These are phyloP conservation scores for Candida insectorum DNA, from an alignment of 805 yeast species.

Conservation along the genomic window DNA sequence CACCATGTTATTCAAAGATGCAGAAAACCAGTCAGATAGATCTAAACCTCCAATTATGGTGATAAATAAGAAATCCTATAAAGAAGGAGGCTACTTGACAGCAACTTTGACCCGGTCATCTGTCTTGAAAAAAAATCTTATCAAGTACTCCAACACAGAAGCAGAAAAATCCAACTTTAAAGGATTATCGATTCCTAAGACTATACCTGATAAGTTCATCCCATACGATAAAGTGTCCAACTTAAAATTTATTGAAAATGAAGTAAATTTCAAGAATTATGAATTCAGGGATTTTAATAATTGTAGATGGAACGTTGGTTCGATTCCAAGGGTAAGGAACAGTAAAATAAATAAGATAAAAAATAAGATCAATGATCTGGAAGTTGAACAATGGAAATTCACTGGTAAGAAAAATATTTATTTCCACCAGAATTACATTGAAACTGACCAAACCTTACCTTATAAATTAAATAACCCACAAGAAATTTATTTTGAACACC, in stretches of 20 bases:
- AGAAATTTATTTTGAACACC: conserved; percentile 24
- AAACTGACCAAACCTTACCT: conserved; percentile 9
- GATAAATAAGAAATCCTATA: conserved; percentile 20
- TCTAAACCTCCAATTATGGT: conserved; percentile 24
- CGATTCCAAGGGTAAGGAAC: conserved; percentile 40
- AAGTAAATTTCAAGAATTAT: conserved; percentile 21
- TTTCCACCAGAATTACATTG: conserved; percentile 32
- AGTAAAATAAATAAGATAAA: conserved; percentile 23
- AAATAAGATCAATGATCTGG: conserved; percentile 14
- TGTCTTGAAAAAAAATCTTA: conserved; percentile 9
- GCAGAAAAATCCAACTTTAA: conserved; percentile 13
- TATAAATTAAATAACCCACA: conserved; percentile 16
- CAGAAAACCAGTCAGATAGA: conserved; percentile 13
- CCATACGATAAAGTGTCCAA: conserved; percentile 18
- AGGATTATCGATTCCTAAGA: conserved; percentile 23
- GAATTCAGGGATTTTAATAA: conserved; percentile 23
- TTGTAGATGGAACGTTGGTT: conserved; percentile 39
- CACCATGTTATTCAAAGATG: conserved; percentile 23
- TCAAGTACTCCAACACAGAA: conserved; percentile 4
- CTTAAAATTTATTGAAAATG: conserved; percentile 5
- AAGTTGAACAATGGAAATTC: conserved; percentile 19
- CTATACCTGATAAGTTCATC: conserved; percentile 18
- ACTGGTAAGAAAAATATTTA: conserved; percentile 34
- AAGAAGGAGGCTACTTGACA: conserved; percentile 28
- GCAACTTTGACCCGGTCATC: conserved; percentile 18